Base-by-base conservation (phyloP, 495 filamentous ascomycete species). In the Penicillium subrubescens region DNA sequence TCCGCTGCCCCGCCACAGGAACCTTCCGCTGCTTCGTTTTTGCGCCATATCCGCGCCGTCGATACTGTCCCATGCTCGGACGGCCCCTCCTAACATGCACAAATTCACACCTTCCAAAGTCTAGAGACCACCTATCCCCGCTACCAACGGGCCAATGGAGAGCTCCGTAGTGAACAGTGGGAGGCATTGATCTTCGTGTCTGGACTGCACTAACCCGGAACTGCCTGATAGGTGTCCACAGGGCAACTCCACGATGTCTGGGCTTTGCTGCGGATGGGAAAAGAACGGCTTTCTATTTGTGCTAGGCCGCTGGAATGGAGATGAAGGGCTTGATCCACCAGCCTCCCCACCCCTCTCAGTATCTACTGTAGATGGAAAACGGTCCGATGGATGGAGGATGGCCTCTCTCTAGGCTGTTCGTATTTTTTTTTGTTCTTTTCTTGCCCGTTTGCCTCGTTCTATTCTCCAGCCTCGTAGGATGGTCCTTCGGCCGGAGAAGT, bases 1-100 rank as follows among this genome's bases (percentile, higher is more conserved):
- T 48, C 44, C 51, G 52, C 58, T 60, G 61, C 67, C 70, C 70
- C 70, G 67, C 67, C 63, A 39, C 60, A 63, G 62, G 55, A 62
- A 67, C 56, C 54, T 65, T 66, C 70, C 64, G 67, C 64, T 70
- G 61, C 67, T 68, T 68, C 70, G 67, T 72, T 62, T 65, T 55
- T 57, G 63, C 61, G 61, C 61, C 57, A 67, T 68, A 52, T 60
- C 59, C 51, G 59, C 59, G 43, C 34, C 57, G 21, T 61, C 46
- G 34, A 60, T 39, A 39, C 53, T 48, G 19, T 25, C 44, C 44
- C 44, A 21, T 48, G 19, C 44, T 48, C 19, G 8, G 3, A 21
- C 19, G 6, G 27, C 27, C 48, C 48, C 25, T 52, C 48, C 48
- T 1, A 27, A 52, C 25, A 17, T 52, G 12, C 12, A 29, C 23